Base-by-base conservation (phyloP, 192 early-diverging fungal genomes). In the Backusella parvicylindrica region DNA sequence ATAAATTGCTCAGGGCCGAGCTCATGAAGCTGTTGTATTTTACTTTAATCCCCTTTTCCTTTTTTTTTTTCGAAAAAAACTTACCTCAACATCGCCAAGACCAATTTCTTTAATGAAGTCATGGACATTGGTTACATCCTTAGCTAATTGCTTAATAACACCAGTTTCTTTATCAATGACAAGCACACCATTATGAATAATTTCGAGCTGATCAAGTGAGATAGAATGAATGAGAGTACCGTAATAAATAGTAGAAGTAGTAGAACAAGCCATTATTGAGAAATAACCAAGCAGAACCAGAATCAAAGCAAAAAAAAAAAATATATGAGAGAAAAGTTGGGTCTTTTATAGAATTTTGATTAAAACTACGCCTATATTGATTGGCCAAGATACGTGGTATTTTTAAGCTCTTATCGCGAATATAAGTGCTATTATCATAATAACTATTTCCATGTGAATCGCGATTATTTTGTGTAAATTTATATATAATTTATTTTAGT, bases 1-100 rank as follows among this genome's bases (percentile, higher is more conserved):
- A 97, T 81, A 77, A 97, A 94, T 79, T 96, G 92, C 31, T 83
- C 79, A 0, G 72, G 68, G 5, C 72, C 77, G 37, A 93, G 82
- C 60, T 71, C 70, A 43, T 79, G 74, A n/a, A 84, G 18, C 77
- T 86, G 68, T 30, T 15, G 36, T 13, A 13, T 26, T 74, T 15
- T 35, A 53, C 23, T 37, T 64, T 56, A 66, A 7, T 75, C 8
- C n/a, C 35, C 9, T 2, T 37, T 16, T 35, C 37, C 11, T 11
- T 56, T 38, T 35, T 13, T 67, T 36, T 65, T 79, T 71, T 64
- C n/a, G n/a, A n/a, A 38, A 66, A 37, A 47, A 38, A 47, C 56
- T 37, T 65, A 75, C 70, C 35, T 53, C n/a, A 18, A 68, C 77
- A 16, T 64, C n/a, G 26, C 33, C 37, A 33, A 72, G 38, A 40